Base-by-base conservation (phyloP, 768 basidiomycete species). In the Suillus luteus region DNA sequence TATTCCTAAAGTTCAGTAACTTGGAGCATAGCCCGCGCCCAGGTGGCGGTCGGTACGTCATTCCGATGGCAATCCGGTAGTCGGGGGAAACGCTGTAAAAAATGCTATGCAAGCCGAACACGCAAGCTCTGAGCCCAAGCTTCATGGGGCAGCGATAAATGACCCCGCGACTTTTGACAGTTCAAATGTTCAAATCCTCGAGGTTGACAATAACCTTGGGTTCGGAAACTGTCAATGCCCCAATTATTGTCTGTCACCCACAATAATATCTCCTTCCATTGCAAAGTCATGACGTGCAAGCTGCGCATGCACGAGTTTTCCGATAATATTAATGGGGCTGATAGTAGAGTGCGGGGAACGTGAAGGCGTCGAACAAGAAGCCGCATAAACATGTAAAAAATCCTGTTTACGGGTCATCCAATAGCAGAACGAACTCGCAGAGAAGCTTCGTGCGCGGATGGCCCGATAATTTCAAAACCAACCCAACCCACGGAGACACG, bases 151-250 rank as follows among this genome's bases (percentile, higher is more conserved):
- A 58, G 40, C 40, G 27, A 58, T 22, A 41, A 27, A 41, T 58
- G 38, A 31, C 57, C 57, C 57, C 57, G 57, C 38, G 57, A 41
- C 27, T 40, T 27, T 58, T 58, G 57, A 58, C 40, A 7, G 40
- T 12, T 40, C 8, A 24, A 40, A 57, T 40, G 38, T 15, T 38
- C 24, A 14, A 27, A 24, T 24, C 22, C 35, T 57, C 54, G 33
- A 37, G n/a, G 14, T 17, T 2, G 49, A 51, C 49, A 14, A 31
- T 15, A 22, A 8, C 7, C 35, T 37, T 37, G 7, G 37, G 14
- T 27, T 40, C 27, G 55, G 55, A 38, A 40, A 15, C 24, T 52
- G 2, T 31, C 27, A 31, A 31, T 31, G 31, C 3, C 31, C 31
- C 31, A 31, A 31, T 31, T 31, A 31, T 31, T 31, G 31, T 31